Conservation (phyloP, 306 rosid species). For the Pterocarpus macrocarpus region DNA sequence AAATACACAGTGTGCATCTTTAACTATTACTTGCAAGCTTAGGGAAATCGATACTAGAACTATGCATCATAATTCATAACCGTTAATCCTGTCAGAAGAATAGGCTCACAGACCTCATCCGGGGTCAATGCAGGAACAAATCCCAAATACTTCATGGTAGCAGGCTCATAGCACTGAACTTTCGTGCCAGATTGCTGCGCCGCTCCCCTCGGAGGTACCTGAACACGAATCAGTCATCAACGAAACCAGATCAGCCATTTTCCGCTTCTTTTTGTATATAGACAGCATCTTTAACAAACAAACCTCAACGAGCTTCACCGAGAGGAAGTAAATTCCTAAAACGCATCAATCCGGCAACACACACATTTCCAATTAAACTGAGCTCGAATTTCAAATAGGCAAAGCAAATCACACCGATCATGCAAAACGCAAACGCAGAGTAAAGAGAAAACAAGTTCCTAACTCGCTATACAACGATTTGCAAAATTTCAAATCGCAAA, state of each 20-base stretch:
- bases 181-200: conserved; percentile 73
- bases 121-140: conserved; percentile 73
- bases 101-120: conserved; percentile 69
- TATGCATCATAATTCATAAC: conserved; percentile 4
- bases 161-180: conserved; percentile 95
- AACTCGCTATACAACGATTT: neutral
- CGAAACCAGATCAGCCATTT: conserved; percentile 28
- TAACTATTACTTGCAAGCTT: conserved; percentile 18
- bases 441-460: neutral
- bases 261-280: neutral
- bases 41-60: conserved; percentile 8
- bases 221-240: conserved; percentile 47
- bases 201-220: conserved; percentile 91
- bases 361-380: conserved; percentile 13
- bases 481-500: conserved; percentile 14
- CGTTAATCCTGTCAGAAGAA: conserved; percentile 25
- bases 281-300: conserved; percentile 1
- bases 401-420: conserved; percentile 38
- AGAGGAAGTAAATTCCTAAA: conserved; percentile 8
- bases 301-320: conserved; percentile 8
- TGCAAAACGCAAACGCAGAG: conserved; percentile 30
- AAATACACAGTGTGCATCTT: conserved; percentile 23
- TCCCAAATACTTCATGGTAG: conserved; percentile 96
- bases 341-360: conserved; percentile 5
- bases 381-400: neutral